Conservation (phyloP, 1,284 basidiomycete genomes). For the Entoloma clypeatum region DNA sequence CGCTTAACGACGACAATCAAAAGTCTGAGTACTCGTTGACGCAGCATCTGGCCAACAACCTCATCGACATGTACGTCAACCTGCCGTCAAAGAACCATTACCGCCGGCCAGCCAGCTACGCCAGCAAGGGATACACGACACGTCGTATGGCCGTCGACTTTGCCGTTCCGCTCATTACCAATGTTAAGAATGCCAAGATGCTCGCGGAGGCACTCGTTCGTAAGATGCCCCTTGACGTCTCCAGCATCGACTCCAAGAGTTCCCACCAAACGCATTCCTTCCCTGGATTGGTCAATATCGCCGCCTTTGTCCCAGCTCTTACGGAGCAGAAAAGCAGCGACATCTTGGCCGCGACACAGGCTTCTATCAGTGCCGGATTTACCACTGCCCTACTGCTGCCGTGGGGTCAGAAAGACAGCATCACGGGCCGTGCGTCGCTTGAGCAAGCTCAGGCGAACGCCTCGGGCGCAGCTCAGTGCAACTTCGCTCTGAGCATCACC, state of each 20-base stretch:
- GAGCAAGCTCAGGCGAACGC: constrained; percentile 68
- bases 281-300: constrained; percentile 90
- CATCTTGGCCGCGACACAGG: constrained; percentile 68
- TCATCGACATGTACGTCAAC: constrained; percentile 99
- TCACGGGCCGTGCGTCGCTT: constrained; percentile 69
- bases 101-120: constrained; percentile 94
- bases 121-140: constrained; percentile 95
- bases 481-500: constrained; percentile 80
- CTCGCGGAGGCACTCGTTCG: constrained; percentile 94
- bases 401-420: constrained; percentile 55
- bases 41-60: constrained; percentile 92
- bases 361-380: constrained; percentile 85
- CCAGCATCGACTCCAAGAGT: constrained; percentile 92
- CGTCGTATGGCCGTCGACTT: constrained; percentile 99
- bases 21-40: constrained; percentile 96
- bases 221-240: constrained; percentile 84
- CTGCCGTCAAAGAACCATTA: constrained; percentile 98
- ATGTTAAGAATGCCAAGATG: constrained; percentile 98
- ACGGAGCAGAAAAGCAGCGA: constrained; percentile 60
- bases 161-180: constrained; percentile 95
- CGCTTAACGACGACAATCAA: constrained; percentile 77
- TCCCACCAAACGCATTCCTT: constrained; percentile 89
- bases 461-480: constrained; percentile 68
- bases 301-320: constrained; percentile 83
- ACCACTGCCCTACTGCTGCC: constrained; percentile 81